phyloP scores from a whole-genome alignment of 2,329 filamentous ascomycete species.

The Thyridium curvatum region DNA sequence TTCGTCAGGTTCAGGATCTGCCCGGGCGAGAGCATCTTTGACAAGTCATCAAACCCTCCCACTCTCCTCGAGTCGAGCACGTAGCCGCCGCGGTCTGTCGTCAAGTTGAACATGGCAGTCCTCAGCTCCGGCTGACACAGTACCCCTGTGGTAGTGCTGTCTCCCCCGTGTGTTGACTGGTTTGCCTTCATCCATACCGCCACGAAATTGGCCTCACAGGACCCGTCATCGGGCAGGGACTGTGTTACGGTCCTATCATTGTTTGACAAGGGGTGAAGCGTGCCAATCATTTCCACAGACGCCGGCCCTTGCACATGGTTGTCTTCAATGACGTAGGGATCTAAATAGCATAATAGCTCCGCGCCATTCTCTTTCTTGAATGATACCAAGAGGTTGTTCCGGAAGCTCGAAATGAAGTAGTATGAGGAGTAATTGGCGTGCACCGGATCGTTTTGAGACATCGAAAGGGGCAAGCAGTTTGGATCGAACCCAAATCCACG shows the following conservation, averaged over 20 bases:
- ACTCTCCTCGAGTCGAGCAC: conserved; percentile 13
- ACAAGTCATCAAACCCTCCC: conserved; percentile 3
- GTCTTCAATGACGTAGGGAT: not conserved
- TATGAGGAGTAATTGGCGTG: conserved; percentile 1
- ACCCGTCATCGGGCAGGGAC: not conserved
- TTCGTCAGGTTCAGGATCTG: too few species aligned
- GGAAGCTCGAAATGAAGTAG: not conserved
- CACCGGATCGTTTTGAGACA: not conserved
- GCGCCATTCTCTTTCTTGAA: not conserved
- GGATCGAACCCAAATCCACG: conserved; percentile 18
- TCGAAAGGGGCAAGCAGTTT: conserved; percentile 1
- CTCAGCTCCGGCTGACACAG: conserved; percentile 8
- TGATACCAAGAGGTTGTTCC: not conserved
- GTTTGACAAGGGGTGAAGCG: not conserved
- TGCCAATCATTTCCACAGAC: not conserved
- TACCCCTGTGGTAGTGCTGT: conserved; percentile 10
- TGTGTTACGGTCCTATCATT: too few species aligned
- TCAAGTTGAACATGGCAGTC: conserved; percentile 26
- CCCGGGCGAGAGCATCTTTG: too few species aligned
- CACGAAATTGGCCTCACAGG: not conserved
- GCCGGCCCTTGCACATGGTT: conserved; percentile 1
- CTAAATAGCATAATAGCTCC: too few species aligned
- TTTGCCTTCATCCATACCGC: conserved; percentile 3
- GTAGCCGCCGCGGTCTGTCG: conserved; percentile 16
- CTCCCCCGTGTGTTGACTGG: not conserved